phyloP scores from a whole-genome alignment of 805 yeast genomes.

The Candida germanica region DNA sequence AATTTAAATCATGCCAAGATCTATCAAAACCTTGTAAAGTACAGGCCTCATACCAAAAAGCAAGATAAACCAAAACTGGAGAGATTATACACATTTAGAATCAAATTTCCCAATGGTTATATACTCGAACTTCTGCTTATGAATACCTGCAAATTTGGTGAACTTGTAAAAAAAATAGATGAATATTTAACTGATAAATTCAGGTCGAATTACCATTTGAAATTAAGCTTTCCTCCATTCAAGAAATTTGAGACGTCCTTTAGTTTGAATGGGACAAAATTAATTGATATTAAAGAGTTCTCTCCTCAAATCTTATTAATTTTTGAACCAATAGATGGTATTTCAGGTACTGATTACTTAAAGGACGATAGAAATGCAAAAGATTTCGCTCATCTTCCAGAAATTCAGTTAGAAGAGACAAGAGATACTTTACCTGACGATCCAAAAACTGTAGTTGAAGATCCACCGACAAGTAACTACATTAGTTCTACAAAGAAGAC shows the following conservation, averaged over 20 bases:
- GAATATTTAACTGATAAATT: constrained; percentile 25
- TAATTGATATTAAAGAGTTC: constrained; percentile 30
- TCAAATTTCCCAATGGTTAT: constrained; percentile 38
- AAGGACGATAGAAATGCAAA: constrained; percentile 12
- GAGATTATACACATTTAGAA: constrained; percentile 26
- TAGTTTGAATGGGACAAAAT: constrained; percentile 20
- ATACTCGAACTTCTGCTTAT: constrained; percentile 33
- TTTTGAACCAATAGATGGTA: constrained; percentile 26
- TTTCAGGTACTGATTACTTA: constrained; percentile 3
- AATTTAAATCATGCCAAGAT: constrained; percentile 36
- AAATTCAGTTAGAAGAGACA: constrained; percentile 29
- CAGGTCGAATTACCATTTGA: constrained; percentile 28
- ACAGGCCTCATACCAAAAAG: constrained; percentile 10
- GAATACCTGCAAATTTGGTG: constrained; percentile 33
- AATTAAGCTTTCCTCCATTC: constrained; percentile 40
- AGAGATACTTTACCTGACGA: constrained; percentile 34
- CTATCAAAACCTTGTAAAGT: constrained; percentile 32
- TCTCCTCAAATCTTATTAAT: constrained; percentile 27
- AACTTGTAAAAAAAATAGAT: constrained; percentile 35
- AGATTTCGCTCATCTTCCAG: constrained; percentile 32
- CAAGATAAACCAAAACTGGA: constrained; percentile 2
- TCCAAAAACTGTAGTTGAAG: not conserved
- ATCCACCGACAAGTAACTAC: not conserved
- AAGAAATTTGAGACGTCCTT: constrained; percentile 25
- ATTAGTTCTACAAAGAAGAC: not conserved